phyloP scores from a whole-genome alignment of 2,329 filamentous ascomycete species.

The Phyllosticta citriasiana region DNA sequence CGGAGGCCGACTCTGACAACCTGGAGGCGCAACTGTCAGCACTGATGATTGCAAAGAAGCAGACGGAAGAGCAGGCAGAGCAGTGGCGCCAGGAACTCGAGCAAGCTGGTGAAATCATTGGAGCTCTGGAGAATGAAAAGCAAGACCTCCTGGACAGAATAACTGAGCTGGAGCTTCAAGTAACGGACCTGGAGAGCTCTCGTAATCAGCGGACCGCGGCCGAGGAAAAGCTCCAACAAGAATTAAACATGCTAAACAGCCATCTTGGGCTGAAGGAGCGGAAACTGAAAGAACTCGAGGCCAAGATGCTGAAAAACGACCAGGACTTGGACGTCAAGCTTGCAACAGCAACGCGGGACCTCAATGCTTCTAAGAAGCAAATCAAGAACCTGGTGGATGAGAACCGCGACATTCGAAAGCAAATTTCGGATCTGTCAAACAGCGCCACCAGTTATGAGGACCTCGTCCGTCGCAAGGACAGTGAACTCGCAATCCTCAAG shows the following conservation, averaged over 20 bases:
- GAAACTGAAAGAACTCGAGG: conserved; percentile 79
- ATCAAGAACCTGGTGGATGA: conserved; percentile 70
- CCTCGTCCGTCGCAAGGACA: conserved; percentile 85
- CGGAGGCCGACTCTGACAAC: conserved; percentile 86
- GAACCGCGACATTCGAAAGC: conserved; percentile 71
- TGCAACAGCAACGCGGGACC: conserved; percentile 65
- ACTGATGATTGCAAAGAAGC: conserved; percentile 79
- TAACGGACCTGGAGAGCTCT: conserved; percentile 59
- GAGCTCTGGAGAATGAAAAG: conserved; percentile 79
- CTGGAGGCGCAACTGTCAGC: conserved; percentile 90
- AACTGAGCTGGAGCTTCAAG: conserved; percentile 56
- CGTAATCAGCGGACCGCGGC: conserved; percentile 66
- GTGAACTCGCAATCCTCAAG: conserved; percentile 76
- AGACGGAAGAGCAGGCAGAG: conserved; percentile 75
- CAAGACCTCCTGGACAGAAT: conserved; percentile 59
- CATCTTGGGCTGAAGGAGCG: conserved; percentile 81
- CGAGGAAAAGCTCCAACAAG: conserved; percentile 67
- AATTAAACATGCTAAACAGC: conserved; percentile 85
- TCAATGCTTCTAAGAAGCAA: conserved; percentile 61
- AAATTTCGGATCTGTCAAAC: conserved; percentile 76
- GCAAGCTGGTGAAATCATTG: conserved; percentile 81
- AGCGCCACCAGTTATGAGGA: conserved; percentile 95
- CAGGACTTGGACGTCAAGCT: conserved; percentile 85
- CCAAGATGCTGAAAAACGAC: conserved; percentile 71
- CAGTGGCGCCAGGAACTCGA: conserved; percentile 73